Base-by-base conservation (phyloP, 2,329 filamentous ascomycete species). In the Fusarium decemcellulare region DNA sequence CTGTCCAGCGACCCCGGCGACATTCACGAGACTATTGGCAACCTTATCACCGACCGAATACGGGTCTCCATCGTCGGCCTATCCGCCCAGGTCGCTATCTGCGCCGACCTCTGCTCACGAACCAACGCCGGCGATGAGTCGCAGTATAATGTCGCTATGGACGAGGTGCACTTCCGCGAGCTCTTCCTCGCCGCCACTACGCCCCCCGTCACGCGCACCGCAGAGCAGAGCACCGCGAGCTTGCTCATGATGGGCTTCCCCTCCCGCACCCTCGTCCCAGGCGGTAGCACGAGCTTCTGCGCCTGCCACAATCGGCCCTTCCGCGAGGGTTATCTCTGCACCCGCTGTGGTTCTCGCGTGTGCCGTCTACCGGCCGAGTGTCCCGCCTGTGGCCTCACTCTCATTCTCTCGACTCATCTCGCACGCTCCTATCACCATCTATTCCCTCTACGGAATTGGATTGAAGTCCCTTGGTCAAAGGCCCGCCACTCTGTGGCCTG, bases 211-310 rank as follows among this genome's bases (percentile, higher is more conserved):
- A 93, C 94, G 12, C 89, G 93, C 58, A 88, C 90, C 4, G 80
- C 82, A 42, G 86, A 88, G 68, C 85, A 88, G 73, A 86, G 84
- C 64, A 85, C 85, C 9, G 86, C 89, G 2, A 90, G 88, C 58
- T 84, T 99, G 42, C 88, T 99, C 29, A 97, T 97, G 93, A 99
- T 99, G 95, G 96, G 96, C 6, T 99, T 99, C 76, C 96, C 96
- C 0, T 97, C 93, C 7, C 89, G 95, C 39, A 92, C 92, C 3
- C 89, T 96, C 14, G 93, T 93, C 56, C 86, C 90, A 2, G 84
- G 83, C 37, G 85, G 85, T 27, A 87, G 90, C 6, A 83, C 87
- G 56, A 94, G 92, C 63, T 89, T 96, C 66, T 99, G 96, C 79
- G 94, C 95, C 6, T 99, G 96, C 77, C 95, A 98, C 81, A 94